Conservation (phyloP, 129 eudicot genomes). For the Glebionis coronaria region DNA sequence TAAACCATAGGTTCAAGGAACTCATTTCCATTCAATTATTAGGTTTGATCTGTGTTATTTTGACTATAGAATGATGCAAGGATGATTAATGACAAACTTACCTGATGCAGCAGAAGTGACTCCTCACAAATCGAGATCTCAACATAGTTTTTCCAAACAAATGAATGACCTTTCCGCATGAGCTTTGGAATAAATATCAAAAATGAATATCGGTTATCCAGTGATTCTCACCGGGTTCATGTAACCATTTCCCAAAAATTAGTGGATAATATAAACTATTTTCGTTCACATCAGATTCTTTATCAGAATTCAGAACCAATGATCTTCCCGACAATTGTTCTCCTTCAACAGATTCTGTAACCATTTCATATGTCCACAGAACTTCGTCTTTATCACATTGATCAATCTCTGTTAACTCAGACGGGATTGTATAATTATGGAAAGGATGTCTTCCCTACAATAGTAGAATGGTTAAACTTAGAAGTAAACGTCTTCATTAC, state of each 20-base stretch:
- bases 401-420: slow-evolving; percentile 26
- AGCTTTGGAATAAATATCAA: slow-evolving; percentile 70
- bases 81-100: slow-evolving; percentile 30
- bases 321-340: slow-evolving; percentile 12
- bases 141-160: slow-evolving; percentile 50
- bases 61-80: too few species aligned
- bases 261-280: slow-evolving; percentile 26
- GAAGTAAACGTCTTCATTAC: too few species aligned
- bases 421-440: slow-evolving; percentile 72
- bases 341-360: slow-evolving; percentile 24
- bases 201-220: slow-evolving; percentile 74
- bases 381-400: slow-evolving; percentile 32
- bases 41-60: not conserved
- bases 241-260: slow-evolving; percentile 71
- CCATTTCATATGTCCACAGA: slow-evolving; percentile 37
- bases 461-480: not conserved
- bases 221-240: slow-evolving; percentile 75
- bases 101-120: slow-evolving; percentile 97
- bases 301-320: slow-evolving; percentile 20
- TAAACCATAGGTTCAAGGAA: too few species aligned
- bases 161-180: slow-evolving; percentile 70
- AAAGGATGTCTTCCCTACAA: slow-evolving; percentile 92
- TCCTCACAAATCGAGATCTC: slow-evolving; percentile 87
- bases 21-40: too few species aligned
- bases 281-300: slow-evolving; percentile 23